Evolutionary conservation across 208 protist species (phyloP).

Genomic region (Leishmania amazonensis): DNA sequence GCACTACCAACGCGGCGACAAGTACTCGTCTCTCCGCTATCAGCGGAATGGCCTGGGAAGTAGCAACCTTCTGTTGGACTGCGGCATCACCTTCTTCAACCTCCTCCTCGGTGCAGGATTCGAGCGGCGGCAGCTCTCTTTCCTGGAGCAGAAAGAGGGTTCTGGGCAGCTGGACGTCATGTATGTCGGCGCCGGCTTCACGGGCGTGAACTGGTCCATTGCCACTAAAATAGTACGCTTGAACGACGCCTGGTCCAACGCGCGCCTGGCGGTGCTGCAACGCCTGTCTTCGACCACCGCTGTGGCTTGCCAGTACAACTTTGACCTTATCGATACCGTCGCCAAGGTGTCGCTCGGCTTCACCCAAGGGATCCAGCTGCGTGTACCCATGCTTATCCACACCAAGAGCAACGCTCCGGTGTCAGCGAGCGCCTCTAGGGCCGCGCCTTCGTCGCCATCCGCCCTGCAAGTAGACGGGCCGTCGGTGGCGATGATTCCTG

Average conservation of each 20-base stretch:
- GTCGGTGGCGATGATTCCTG: neutral
- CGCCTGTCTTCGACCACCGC: conserved; percentile 57
- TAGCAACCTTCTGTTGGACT: conserved; percentile 85
- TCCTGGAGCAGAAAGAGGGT: conserved; percentile 74
- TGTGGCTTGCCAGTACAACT: conserved; percentile 76
- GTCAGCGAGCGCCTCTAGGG: neutral
- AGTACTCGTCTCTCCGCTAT: conserved; percentile 70
- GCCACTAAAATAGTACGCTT: conserved; percentile 75
- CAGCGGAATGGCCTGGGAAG: conserved; percentile 87
- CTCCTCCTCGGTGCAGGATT: conserved; percentile 79
- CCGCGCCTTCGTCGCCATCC: neutral
- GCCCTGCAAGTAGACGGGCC: neutral
- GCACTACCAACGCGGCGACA: conserved; percentile 75
- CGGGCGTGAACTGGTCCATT: conserved; percentile 79
- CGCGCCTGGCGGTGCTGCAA: conserved; percentile 74
- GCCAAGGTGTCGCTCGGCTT: conserved; percentile 72
- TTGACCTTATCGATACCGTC: conserved; percentile 51
- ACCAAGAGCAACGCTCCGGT: conserved; percentile 12
- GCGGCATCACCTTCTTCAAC: conserved; percentile 84
- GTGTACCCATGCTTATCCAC: conserved; percentile 47
- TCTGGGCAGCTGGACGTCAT: conserved; percentile 71
- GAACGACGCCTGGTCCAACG: conserved; percentile 69
- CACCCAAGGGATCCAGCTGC: conserved; percentile 76
- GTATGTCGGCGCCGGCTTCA: conserved; percentile 83
- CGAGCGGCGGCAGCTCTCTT: conserved; percentile 81